A percentile compares a stretch with the other conserved stretches of the same genome.
phyloP scores from a whole-genome alignment of 495 filamentous ascomycete genomes.

The Neurospora terricola region DNA sequence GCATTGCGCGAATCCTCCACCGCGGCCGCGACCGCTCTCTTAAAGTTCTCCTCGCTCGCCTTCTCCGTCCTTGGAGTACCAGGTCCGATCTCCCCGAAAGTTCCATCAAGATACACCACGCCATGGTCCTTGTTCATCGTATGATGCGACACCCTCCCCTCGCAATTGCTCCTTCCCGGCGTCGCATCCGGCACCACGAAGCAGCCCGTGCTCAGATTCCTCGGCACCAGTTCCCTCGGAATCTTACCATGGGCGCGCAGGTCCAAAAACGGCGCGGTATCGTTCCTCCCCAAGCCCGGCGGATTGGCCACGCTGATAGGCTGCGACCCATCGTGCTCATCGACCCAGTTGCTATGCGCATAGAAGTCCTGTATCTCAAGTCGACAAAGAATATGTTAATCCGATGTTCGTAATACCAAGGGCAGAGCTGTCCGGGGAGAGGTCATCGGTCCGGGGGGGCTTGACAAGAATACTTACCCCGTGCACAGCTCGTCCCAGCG shows the following conservation, averaged over 20 bases:
- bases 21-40: conserved; percentile 10
- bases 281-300: conserved; percentile 13
- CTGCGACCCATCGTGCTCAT: conserved; percentile 6
- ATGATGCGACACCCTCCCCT: conserved; percentile 15
- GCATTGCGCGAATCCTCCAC: conserved; percentile 11
- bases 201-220: conserved; percentile 19
- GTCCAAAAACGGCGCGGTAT: conserved; percentile 15
- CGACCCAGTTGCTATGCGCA: conserved; percentile 22
- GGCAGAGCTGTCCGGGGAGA: not conserved
- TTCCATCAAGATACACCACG: conserved; percentile 15
- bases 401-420: not conserved
- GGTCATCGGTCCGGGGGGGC: not conserved
- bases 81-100: conserved; percentile 7
- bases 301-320: conserved; percentile 16
- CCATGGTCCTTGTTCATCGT: conserved; percentile 18
- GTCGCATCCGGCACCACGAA: conserved; percentile 14
- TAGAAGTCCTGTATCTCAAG: conserved; percentile 19
- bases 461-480: not conserved
- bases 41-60: conserved; percentile 10
- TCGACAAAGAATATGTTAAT: no score
- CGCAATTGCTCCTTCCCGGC: conserved; percentile 9
- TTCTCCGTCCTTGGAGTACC: conserved; percentile 10
- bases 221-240: conserved; percentile 10
- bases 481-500: conserved; percentile 13
- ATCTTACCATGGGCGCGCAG: conserved; percentile 11